Base-by-base conservation (phyloP, 495 filamentous ascomycete species). In the Diplogelasinospora grovesii region DNA sequence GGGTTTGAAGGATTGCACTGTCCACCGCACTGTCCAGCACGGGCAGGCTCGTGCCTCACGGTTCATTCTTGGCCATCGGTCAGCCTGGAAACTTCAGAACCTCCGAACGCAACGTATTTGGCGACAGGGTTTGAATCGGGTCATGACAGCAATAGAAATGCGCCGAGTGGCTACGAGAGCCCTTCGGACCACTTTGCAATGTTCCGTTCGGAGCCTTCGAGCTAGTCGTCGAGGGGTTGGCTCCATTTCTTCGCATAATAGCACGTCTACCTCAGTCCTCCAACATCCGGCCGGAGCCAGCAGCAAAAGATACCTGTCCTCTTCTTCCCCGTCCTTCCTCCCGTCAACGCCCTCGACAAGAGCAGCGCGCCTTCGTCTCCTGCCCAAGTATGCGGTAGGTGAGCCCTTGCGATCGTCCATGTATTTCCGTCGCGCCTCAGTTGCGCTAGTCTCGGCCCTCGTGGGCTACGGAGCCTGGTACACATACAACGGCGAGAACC, bases 381-480 rank as follows among this genome's bases (percentile, higher is more conserved):
- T 33, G 18, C 45, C 49, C 22, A 43, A 52, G 26, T 43, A 54
- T 54, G 47, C 45, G 11, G 46, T 61, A 40, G 43, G 40, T 46
- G 60, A 64, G 37, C 64, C 66, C 41, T 60, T 70, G 23, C 65
- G 54, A 37, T 68, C 69, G 26, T 71, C 69, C 44, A 73, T 73
- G 69, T 70, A 66, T 51, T 40, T 68, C 48, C 68, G 69, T 26
- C 62, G 68, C 20, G 53, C 68, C 36, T 63, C 61, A 7, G 48
- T 68, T 37, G 65, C 61, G 18, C 39, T 70, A 30, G 55, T 64
- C 25, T 73, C 69, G 25, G 63, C 61, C 48, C 60, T 73, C 37
- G 63, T 73, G 21, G 69, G 66, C 37, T 73, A 71, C 57, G 69
- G 69, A 21, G 69, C 69, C 43, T 73, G 66, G 64, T 69, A 70